These are phyloP conservation scores for Styphnolobium japonicum DNA, from an alignment of 306 rosid species.

Conservation along the genomic window DNA sequence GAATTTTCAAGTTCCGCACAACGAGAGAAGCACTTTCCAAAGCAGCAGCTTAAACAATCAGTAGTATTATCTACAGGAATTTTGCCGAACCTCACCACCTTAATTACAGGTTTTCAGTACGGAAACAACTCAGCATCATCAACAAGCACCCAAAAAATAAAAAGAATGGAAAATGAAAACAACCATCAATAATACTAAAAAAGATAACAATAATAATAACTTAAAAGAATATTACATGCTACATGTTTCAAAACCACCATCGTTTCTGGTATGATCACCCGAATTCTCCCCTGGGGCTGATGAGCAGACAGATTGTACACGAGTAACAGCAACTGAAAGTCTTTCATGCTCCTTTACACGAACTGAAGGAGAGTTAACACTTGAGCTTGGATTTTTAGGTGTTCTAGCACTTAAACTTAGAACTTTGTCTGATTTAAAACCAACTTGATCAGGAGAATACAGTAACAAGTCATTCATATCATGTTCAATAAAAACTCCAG, in stretches of 20 bases:
- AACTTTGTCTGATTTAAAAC: conserved; percentile 41
- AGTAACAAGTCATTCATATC: conserved; percentile 54
- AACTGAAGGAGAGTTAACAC: conserved; percentile 49
- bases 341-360: conserved; percentile 47
- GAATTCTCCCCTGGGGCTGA: conserved; percentile 43
- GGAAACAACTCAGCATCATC: not conserved
- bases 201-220: not conserved
- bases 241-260: conserved; percentile 45
- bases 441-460: conserved; percentile 56
- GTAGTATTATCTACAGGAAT: not conserved
- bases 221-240: conserved; percentile 59
- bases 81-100: not conserved
- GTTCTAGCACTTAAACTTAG: conserved; percentile 39
- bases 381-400: conserved; percentile 40
- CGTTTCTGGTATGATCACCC: conserved; percentile 41
- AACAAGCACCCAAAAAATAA: not conserved
- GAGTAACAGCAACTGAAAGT: conserved; percentile 40
- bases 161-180: not conserved
- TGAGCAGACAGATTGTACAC: conserved; percentile 42
- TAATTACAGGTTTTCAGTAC: not conserved
- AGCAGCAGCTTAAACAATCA: not conserved
- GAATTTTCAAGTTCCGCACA: not conserved
- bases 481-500: conserved; percentile 60
- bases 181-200: not conserved
- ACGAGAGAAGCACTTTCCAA: not conserved